Evolutionary conservation across 768 basidiomycete species (phyloP).

Genomic region (Rhizopogon salebrosus): DNA sequence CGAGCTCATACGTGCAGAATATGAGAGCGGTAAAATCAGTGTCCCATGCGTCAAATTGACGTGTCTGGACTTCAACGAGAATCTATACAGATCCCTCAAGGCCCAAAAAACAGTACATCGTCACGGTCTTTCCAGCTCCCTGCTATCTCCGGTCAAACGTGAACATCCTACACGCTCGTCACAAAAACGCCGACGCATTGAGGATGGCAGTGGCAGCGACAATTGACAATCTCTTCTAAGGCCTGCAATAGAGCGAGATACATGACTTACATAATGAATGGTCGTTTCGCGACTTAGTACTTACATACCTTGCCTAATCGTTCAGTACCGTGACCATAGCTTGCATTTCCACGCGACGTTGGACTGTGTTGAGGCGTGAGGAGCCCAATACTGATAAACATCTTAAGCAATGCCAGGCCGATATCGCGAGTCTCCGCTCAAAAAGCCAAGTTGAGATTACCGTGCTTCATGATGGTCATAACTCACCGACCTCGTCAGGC

Average conservation of each 20-base stretch:
- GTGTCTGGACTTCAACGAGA: constrained; percentile 40
- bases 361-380: background rate
- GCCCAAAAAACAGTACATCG: background rate
- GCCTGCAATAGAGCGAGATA: too few relatives aligned
- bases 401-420: constrained; percentile 14
- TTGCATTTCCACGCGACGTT: background rate
- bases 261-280: background rate
- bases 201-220: background rate
- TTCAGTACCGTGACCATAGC: background rate
- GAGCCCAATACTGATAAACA: background rate
- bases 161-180: background rate
- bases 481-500: constrained; percentile 34
- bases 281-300: background rate
- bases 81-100: constrained; percentile 24
- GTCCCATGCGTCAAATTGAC: constrained; percentile 47
- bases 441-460: constrained; percentile 26
- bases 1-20: constrained; percentile 35
- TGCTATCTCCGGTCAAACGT: background rate
- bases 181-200: background rate
- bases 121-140: too few relatives aligned
- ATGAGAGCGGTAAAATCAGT: constrained; percentile 35
- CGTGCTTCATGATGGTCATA: constrained; percentile 7
- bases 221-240: too few relatives aligned
- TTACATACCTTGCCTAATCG: background rate
- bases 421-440: constrained; percentile 23